Base-by-base conservation (phyloP, 75 land plant genomes). In the Sequoia sempervirens region DNA sequence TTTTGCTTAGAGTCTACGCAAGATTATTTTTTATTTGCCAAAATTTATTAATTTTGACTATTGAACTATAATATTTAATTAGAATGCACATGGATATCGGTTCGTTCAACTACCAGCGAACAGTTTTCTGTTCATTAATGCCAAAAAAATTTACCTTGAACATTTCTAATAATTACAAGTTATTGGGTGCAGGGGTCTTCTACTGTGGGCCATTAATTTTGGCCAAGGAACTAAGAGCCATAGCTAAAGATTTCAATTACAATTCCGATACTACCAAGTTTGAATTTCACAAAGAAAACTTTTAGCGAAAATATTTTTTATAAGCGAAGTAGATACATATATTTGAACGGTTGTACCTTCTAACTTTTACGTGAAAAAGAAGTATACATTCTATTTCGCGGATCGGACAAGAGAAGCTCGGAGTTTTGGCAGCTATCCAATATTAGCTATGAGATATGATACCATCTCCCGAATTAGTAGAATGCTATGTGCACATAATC, bases 221-320 rank as follows among this genome's bases (percentile, higher is more conserved):
- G 23, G 89, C 87, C 30, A 92, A 79, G 53, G 88, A 91, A 76
- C 74, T 92, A 81, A 81, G 84, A 70, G 75, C 80, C 26, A 37
- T 91, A 37, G 91, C 87, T 61, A 79, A 82, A 70, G 82, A 87
- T n/a, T 85, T 82, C 85, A 86, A 84, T 38, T 69, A 72, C 80
- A 87, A 80, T 80, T 84, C 87, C 45, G 43, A 41, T 45, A 53
- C 85, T 12, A 90, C 93, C 18, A 88, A 86, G 69, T 92, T 92
- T 86, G 87, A 70, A 23, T 92, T 92, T 68, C 93, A 92, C 88
- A 92, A 92, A 85, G 96, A 95, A 72, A 85, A 94, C 74, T 94
- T 84, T 82, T 91, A 84, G 83, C 9, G 38, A 12, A 43, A 28
- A 40, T 26, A 37, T 4, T 61, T 61, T 61, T 18, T 61, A 23